Percentiles rank a stretch among this genome's conserved stretches.
Evolutionary conservation across 2,329 filamentous ascomycete species (phyloP).

Genomic region (Xylaria sp.): DNA sequence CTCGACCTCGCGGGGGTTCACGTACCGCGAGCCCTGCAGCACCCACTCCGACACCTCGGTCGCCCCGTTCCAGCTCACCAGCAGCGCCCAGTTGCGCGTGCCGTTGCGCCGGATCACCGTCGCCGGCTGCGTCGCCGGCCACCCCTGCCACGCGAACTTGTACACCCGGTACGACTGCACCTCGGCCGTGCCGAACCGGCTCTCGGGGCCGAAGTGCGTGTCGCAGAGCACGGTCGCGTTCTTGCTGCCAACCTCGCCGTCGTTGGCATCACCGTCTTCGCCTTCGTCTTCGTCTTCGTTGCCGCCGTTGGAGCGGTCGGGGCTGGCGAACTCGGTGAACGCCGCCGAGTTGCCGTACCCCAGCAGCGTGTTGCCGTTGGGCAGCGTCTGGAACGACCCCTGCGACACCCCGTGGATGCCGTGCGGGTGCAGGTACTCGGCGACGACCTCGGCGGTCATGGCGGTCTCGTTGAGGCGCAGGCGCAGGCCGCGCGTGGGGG

Average conservation of each 20-base stretch:
- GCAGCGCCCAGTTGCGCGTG: constrained; percentile 31
- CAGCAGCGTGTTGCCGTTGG: constrained; percentile 46
- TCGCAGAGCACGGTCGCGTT: constrained; percentile 29
- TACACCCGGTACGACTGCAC: constrained; percentile 35
- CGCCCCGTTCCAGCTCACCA: constrained; percentile 44
- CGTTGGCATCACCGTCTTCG: too few relatives aligned
- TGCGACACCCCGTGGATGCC: constrained; percentile 45
- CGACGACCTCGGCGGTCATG: constrained; percentile 40
- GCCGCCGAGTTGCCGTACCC: constrained; percentile 43
- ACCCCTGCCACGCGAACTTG: constrained; percentile 34
- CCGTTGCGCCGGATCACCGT: constrained; percentile 27
- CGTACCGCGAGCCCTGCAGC: constrained; percentile 40
- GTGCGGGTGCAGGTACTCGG: constrained; percentile 43
- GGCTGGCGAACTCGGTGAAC: constrained; percentile 33
- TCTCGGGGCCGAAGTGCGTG: constrained; percentile 26
- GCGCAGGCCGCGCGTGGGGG: constrained; percentile 33
- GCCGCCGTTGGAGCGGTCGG: too few relatives aligned
- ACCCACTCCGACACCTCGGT: constrained; percentile 41
- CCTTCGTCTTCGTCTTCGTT: too few relatives aligned
- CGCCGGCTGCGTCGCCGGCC: constrained; percentile 24
- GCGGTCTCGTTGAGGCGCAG: constrained; percentile 40
- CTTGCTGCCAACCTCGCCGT: constrained; percentile 31
- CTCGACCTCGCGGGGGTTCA: constrained; percentile 31
- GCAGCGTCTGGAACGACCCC: constrained; percentile 47
- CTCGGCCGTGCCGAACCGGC: constrained; percentile 22